phyloP scores from a whole-genome alignment of 306 rosid species.

The Trifolium fragiferum region DNA sequence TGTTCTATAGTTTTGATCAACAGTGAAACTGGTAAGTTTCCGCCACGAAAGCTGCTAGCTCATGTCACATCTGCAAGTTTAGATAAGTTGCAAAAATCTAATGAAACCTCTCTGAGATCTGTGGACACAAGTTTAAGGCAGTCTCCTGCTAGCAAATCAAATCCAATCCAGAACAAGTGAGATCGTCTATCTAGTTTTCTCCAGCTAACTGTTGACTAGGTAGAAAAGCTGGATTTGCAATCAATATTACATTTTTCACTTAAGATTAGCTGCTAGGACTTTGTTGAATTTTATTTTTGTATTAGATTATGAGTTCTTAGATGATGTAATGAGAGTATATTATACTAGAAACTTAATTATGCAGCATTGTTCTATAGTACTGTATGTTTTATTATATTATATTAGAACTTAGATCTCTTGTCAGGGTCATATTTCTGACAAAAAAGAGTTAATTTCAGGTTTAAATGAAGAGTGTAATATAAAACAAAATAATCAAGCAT shows the following conservation, averaged over 20 bases:
- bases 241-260: conserved; percentile 18
- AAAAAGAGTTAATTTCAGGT: conserved; percentile 23
- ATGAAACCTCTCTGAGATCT: conserved; percentile 53
- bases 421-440: conserved; percentile 31
- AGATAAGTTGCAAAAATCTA: conserved; percentile 42
- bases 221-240: conserved; percentile 48
- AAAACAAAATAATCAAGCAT: conserved; percentile 20
- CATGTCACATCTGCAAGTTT: conserved; percentile 45
- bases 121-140: conserved; percentile 57
- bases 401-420: conserved; percentile 22
- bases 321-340: conserved; percentile 41
- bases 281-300: neutral
- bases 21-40: conserved; percentile 41
- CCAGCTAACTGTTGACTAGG: conserved; percentile 43
- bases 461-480: conserved; percentile 4
- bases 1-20: conserved; percentile 46
- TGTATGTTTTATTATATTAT: conserved; percentile 2
- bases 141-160: conserved; percentile 70
- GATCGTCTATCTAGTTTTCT: conserved; percentile 35
- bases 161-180: conserved; percentile 72
- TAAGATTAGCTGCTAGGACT: conserved; percentile 18
- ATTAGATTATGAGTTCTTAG: conserved; percentile 14
- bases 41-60: conserved; percentile 56
- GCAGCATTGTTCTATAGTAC: conserved; percentile 20
- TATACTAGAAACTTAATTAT: conserved; percentile 31